phyloP scores from a whole-genome alignment of 2,329 filamentous ascomycete species.

The Domatiomyces globalis region DNA sequence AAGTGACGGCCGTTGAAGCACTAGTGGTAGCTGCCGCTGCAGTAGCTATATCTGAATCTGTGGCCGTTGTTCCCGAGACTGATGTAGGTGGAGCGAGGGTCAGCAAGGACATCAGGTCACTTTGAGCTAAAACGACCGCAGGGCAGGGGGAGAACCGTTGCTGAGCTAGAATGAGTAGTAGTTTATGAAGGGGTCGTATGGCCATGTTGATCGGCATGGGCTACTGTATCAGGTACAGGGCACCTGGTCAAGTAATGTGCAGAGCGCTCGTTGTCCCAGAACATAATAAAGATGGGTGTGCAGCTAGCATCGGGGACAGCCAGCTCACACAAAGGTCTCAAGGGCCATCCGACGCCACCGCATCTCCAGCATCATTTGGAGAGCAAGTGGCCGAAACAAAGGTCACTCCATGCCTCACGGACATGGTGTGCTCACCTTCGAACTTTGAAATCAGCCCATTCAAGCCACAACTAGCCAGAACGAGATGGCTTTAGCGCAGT shows the following conservation, averaged over 20 bases:
- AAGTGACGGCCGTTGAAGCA: neutral
- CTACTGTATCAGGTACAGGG: neutral
- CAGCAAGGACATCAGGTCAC: neutral
- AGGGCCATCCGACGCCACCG: neutral
- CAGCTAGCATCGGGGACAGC: no score
- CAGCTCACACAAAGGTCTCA: neutral
- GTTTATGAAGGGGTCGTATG: neutral
- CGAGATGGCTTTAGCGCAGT: neutral
- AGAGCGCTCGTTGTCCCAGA: neutral
- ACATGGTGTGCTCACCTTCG: neutral
- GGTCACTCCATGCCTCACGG: no score
- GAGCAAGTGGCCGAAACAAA: neutral
- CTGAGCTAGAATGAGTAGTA: neutral
- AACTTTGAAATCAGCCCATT: neutral
- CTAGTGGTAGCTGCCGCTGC: neutral
- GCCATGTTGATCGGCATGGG: neutral
- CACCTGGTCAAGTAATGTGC: no score
- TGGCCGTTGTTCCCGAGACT: neutral
- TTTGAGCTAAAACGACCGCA: no score
- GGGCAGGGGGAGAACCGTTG: neutral
- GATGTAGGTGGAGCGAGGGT: neutral
- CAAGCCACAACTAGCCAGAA: neutral
- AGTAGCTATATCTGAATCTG: neutral
- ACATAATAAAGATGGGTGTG: neutral
- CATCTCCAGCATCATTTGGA: neutral